Conservation (phyloP, 805 yeast species). For the Zygoascus flipseniorum region DNA sequence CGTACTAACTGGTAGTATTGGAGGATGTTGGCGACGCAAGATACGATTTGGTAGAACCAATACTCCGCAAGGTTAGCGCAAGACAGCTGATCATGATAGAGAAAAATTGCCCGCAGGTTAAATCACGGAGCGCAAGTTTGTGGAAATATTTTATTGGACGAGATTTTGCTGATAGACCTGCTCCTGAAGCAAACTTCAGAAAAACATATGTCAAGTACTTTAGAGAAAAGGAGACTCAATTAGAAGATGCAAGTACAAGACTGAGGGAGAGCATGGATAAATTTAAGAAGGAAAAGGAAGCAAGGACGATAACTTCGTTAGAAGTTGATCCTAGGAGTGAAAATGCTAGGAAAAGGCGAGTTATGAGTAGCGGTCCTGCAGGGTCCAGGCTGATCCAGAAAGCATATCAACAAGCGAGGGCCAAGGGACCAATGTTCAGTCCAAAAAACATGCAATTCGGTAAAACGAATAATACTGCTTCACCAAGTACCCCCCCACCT, state of each 20-base stretch:
- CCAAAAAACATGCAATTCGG: constrained; percentile 14
- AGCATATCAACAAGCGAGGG: constrained; percentile 10
- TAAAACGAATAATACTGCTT: not conserved
- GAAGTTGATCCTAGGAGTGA: constrained; percentile 18
- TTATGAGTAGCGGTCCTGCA: not conserved
- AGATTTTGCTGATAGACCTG: constrained; percentile 28
- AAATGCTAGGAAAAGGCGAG: constrained; percentile 9
- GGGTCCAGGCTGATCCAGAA: constrained; percentile 17
- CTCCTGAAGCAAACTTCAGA: constrained; percentile 22
- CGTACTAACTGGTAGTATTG: constrained; percentile 17
- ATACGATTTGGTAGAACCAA: constrained; percentile 30
- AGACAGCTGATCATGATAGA: constrained; percentile 29
- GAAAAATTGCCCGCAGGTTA: constrained; percentile 24
- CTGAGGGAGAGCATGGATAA: constrained; percentile 23
- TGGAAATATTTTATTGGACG: constrained; percentile 26
- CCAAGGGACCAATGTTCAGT: constrained; percentile 18
- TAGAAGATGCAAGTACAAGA: constrained; percentile 36
- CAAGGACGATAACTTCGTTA: constrained; percentile 16
- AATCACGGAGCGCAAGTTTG: constrained; percentile 22
- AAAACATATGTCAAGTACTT: constrained; percentile 20
- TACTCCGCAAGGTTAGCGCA: constrained; percentile 25
- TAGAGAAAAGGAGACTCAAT: constrained; percentile 38
- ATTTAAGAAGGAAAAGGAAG: constrained; percentile 20
- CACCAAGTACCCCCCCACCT: not conserved
- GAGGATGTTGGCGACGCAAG: constrained; percentile 33